Evolutionary conservation across 208 protist genomes (phyloP), one percentile per base, ranked within the genome.

Genomic region (Blastocrithidia nonstop): DNA sequence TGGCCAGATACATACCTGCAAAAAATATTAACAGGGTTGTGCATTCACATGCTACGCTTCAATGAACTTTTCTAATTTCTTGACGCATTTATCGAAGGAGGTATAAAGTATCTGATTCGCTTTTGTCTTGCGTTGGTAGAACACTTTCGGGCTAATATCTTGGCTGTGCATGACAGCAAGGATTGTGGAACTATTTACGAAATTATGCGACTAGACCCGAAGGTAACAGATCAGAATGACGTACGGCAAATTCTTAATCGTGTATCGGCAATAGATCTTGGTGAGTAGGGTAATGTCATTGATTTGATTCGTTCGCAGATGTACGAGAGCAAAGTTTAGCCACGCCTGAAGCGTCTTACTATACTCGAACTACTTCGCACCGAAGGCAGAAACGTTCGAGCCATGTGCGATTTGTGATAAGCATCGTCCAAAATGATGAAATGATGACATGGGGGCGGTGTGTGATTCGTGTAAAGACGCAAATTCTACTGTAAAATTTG

Each of bases 1-100:
- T 88, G 78, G 78, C 83, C 83, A 1, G 83, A 93, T 60, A 93
- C 83, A 0, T 93, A 93, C 54, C 62, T 93, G 17, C 83, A 93
- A 54, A 93, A 93, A 55, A 88, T 93, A 45, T 66, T 93, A 25
- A 88, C 74, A 1, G 83, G 78, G n/a, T 53, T 93, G 15, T 93
- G 83, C 62, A 74, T 93, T 31, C 83, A 93, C 52, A 74, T 93
- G 31, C 63, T 93, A 41, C 47, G 60, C 19, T 93, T 93, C 55
- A 48, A 60, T 15, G 57, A 88, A n/a, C 64, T 93, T 13, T 93
- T 88, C 50, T 36, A 56, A 13, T 93, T 93, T 47, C 66, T 93
- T 11, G 79, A 93, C 45, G 55, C 68, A 25, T 93, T 93, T 40
- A 83, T 93, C 61, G 50, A 58, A 21, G 70, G 56, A 11, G 83